These are phyloP conservation scores for Salix exigua DNA, from an alignment of 345 rosid genomes.

Conservation along the genomic window DNA sequence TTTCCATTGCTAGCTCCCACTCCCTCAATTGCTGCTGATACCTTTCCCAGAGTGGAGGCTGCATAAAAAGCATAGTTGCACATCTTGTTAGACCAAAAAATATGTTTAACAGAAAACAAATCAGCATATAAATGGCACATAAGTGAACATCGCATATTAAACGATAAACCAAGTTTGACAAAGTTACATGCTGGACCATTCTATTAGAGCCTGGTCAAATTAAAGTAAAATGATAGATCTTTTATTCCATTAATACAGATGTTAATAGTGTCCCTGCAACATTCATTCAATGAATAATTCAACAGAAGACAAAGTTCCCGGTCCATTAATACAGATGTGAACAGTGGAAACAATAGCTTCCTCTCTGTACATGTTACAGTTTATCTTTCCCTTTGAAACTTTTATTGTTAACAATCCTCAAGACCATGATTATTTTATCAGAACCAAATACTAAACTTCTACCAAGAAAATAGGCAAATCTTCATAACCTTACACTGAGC, in stretches of 20 bases:
- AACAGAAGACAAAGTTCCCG: no score
- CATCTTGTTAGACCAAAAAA: background rate
- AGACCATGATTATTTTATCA: background rate
- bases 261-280: background rate
- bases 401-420: background rate
- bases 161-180: background rate
- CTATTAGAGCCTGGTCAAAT: background rate
- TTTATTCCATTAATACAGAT: background rate
- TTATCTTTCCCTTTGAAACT: no score
- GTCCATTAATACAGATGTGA: background rate
- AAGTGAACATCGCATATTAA: background rate
- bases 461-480: background rate
- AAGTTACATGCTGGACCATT: background rate
- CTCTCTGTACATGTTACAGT: no score
- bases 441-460: background rate
- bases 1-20: slow-evolving; percentile 68
- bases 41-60: slow-evolving; percentile 93
- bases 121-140: background rate
- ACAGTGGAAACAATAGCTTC: background rate
- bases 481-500: background rate
- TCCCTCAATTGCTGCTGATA: slow-evolving; percentile 75
- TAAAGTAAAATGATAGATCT: background rate
- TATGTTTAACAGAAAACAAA: background rate
- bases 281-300: no score
- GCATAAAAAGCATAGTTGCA: slow-evolving; percentile 19